Percentiles rank a stretch among this genome's conserved stretches.
Evolutionary conservation across 306 rosid genomes (phyloP).

Genomic region (Cicer chorassanicum): DNA sequence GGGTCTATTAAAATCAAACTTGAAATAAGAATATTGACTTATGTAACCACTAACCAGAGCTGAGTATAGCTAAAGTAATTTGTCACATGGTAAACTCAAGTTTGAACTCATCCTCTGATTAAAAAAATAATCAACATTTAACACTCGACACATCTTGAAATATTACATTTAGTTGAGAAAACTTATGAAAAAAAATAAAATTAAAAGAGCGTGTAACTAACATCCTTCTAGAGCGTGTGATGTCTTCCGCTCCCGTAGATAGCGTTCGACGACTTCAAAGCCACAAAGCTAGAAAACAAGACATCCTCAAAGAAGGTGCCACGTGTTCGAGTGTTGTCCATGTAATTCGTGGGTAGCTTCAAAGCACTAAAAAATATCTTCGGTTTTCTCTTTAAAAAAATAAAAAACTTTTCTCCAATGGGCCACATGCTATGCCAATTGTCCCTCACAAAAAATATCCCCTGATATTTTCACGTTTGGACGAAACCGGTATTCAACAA

Average conservation of each 20-base stretch:
- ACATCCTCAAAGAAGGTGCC: neutral
- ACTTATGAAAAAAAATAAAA: neutral
- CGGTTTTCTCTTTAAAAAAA: conserved; percentile 33
- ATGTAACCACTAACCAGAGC: too few relatives aligned
- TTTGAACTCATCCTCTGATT: too few relatives aligned
- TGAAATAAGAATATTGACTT: too few relatives aligned
- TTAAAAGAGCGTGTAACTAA: conserved; percentile 12
- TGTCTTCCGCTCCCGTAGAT: neutral
- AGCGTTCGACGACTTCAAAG: conserved; percentile 41
- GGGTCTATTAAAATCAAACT: too few relatives aligned
- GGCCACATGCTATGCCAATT: conserved; percentile 33
- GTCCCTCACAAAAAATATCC: conserved; percentile 51
- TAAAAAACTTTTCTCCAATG: conserved; percentile 35
- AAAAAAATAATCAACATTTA: too few relatives aligned
- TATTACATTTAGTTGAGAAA: too few relatives aligned
- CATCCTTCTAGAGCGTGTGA: neutral
- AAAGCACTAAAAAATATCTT: conserved; percentile 60
- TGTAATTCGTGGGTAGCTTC: conserved; percentile 29
- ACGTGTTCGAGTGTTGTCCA: conserved; percentile 52
- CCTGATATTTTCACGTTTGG: conserved; percentile 42
- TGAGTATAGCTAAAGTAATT: too few relatives aligned
- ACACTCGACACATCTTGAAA: too few relatives aligned
- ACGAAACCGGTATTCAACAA: neutral
- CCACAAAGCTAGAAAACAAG: conserved; percentile 60
- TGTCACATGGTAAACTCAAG: too few relatives aligned